Percentiles rank a stretch among this genome's conserved stretches.
These are phyloP conservation scores for Populus davidiana DNA, from an alignment of 345 rosid species.

Conservation along the genomic window DNA sequence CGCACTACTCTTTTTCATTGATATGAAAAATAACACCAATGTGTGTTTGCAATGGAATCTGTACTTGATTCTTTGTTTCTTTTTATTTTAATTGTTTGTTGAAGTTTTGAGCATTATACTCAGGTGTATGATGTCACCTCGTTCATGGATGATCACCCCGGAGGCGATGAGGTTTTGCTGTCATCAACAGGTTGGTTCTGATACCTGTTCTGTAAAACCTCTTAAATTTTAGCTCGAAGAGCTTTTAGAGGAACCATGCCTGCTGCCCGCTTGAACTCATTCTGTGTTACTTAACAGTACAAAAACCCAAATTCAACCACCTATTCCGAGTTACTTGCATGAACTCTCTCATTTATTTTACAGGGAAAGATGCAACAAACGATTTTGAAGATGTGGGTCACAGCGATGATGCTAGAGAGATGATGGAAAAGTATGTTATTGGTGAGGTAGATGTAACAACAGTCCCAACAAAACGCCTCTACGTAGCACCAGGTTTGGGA, in stretches of 20 bases:
- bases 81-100: not conserved
- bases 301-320: not conserved
- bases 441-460: constrained; percentile 68
- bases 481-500: constrained; percentile 50
- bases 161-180: constrained; percentile 93
- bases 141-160: constrained; percentile 99
- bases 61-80: not conserved
- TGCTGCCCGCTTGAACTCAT: not conserved
- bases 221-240: not conserved
- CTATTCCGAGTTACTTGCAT: not conserved
- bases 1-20: not conserved
- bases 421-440: constrained; percentile 66
- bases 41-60: not conserved
- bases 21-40: not conserved
- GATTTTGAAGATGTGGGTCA: constrained; percentile 97
- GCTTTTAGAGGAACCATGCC: not conserved
- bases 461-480: constrained; percentile 52
- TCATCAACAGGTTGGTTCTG: constrained; percentile 67
- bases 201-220: not conserved
- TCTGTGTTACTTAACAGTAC: no score
- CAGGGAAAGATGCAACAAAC: constrained; percentile 89
- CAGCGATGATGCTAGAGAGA: constrained; percentile 84
- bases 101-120: not conserved
- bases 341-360: not conserved
- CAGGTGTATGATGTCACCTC: constrained; percentile 94